phyloP scores from a whole-genome alignment of 352 stramenopile species.

The Globisporangium nagaii region DNA sequence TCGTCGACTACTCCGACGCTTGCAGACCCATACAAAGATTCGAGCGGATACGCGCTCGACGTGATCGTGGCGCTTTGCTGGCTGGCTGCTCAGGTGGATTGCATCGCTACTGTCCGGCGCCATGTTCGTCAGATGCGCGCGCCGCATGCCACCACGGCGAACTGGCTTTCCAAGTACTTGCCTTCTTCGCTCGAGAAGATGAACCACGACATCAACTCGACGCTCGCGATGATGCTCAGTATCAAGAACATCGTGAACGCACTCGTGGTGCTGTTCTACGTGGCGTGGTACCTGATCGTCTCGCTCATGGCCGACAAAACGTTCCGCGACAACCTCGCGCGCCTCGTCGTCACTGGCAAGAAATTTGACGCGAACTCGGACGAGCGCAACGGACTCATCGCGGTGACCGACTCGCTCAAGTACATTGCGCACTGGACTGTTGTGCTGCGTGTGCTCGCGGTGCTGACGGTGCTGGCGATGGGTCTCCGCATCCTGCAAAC shows the following conservation, averaged over 20 bases:
- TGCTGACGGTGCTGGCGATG: conserved; percentile 24
- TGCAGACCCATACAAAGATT: conserved; percentile 27
- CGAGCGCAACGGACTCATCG: conserved; percentile 20
- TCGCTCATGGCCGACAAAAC: conserved; percentile 27
- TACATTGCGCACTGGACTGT: conserved; percentile 21
- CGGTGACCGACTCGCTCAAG: conserved; percentile 19
- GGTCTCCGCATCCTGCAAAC: conserved; percentile 36
- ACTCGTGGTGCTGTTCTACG: conserved; percentile 28
- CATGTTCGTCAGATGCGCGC: not conserved
- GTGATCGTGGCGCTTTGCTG: conserved; percentile 30
- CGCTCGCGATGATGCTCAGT: not conserved
- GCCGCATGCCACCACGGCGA: not conserved
- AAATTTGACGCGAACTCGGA: conserved; percentile 23
- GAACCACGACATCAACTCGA: not conserved
- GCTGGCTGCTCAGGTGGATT: not conserved
- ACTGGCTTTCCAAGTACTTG: not conserved
- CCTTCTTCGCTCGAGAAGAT: not conserved
- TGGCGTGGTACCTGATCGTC: conserved; percentile 26
- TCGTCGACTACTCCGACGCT: conserved; percentile 25
- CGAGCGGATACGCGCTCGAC: conserved; percentile 20
- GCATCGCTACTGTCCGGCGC: not conserved
- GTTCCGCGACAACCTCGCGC: conserved; percentile 39
- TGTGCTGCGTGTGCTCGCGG: conserved; percentile 26
- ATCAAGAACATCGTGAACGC: not conserved
- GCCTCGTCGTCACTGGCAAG: conserved; percentile 29